Conservation (phyloP, 202 grass and related monocot genomes). For the Panicum virgatum region DNA sequence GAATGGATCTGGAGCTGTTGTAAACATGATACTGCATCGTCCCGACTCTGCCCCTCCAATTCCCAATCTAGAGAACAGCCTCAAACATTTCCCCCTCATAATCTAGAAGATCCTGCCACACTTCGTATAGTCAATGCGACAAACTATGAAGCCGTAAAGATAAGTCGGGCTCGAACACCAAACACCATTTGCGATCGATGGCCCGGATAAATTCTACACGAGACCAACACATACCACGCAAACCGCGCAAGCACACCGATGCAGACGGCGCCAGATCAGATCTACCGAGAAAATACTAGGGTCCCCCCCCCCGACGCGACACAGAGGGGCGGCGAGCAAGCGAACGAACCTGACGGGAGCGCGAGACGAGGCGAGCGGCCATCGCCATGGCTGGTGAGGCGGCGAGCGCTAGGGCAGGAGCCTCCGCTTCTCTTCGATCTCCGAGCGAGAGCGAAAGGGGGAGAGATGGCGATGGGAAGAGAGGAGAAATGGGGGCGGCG, state of each 20-base stretch:
- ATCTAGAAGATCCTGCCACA: neutral
- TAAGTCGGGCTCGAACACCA: neutral
- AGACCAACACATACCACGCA: conserved; percentile 16
- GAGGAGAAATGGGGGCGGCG: conserved; percentile 41
- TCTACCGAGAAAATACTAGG: conserved; percentile 30
- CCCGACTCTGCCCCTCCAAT: neutral
- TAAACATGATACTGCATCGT: neutral
- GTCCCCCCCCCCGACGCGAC: neutral
- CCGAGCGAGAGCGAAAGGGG: neutral
- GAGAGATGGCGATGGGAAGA: conserved; percentile 8
- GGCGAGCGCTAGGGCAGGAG: conserved; percentile 6
- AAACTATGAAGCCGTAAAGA: neutral
- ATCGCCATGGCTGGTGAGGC: conserved; percentile 63
- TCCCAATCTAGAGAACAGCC: neutral
- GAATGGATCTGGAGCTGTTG: neutral
- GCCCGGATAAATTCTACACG: neutral
- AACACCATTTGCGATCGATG: neutral
- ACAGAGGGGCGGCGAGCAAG: neutral
- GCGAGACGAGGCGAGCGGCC: conserved; percentile 69
- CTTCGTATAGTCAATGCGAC: neutral
- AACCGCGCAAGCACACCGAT: neutral
- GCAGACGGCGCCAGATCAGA: conserved; percentile 23
- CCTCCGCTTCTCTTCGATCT: conserved; percentile 42
- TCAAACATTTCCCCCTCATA: neutral
- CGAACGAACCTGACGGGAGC: conserved; percentile 67